Evolutionary conservation across 805 yeast species (phyloP).

Genomic region (Candida railenensis): DNA sequence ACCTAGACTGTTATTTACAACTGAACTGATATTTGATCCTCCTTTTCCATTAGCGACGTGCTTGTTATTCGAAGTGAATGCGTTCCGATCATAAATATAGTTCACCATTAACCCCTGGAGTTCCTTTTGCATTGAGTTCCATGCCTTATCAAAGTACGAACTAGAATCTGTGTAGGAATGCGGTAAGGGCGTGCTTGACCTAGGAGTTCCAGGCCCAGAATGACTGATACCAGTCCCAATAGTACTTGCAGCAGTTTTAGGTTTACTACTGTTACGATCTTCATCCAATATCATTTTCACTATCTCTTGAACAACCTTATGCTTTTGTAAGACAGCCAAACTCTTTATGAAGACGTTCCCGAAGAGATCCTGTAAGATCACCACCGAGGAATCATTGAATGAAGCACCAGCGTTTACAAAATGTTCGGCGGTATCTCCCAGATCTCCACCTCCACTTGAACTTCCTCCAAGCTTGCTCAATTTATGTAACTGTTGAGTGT

Average conservation of each 20-base stretch:
- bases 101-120: slow-evolving; percentile 27
- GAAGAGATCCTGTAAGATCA: slow-evolving; percentile 67
- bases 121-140: slow-evolving; percentile 34
- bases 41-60: not conserved
- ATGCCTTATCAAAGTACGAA: slow-evolving; percentile 21
- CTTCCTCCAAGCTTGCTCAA: slow-evolving; percentile 31
- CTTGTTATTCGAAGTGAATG: not conserved
- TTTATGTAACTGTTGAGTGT: slow-evolving; percentile 36
- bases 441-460: slow-evolving; percentile 13
- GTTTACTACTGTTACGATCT: not conserved
- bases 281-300: slow-evolving; percentile 20
- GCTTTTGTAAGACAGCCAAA: slow-evolving; percentile 65
- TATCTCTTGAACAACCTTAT: slow-evolving; percentile 63
- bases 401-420: slow-evolving; percentile 20
- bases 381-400: slow-evolving; percentile 49
- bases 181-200: not conserved
- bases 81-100: slow-evolving; percentile 27
- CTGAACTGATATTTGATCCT: not conserved
- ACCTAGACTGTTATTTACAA: not conserved
- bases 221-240: not conserved
- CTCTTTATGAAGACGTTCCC: slow-evolving; percentile 66
- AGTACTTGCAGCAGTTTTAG: not conserved
- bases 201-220: not conserved
- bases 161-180: not conserved
- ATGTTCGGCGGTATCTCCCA: not conserved